Conservation (phyloP, 106 monocot species). For the Acanthochlamys bracteata region DNA sequence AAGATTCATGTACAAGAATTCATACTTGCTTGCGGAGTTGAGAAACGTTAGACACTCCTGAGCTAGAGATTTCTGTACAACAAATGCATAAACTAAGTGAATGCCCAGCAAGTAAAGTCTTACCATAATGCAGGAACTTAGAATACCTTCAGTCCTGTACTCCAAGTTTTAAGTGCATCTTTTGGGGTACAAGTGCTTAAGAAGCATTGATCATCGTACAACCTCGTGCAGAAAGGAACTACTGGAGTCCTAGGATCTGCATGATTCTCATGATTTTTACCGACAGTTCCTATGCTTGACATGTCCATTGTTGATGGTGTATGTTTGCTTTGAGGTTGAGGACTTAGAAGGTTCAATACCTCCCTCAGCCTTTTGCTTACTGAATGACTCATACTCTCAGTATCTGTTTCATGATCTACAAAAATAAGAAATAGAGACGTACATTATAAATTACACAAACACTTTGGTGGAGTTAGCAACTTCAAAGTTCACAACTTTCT, state of each 20-base stretch:
- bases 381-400: slow-evolving; percentile 4
- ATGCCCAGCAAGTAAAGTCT: too few species aligned
- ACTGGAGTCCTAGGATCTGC: slow-evolving; percentile 29
- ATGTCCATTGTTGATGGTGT: slow-evolving; percentile 8
- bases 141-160: slow-evolving; percentile 42
- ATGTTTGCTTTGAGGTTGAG: slow-evolving; percentile 10
- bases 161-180: slow-evolving; percentile 22
- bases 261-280: neutral
- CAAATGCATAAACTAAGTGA: neutral
- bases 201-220: slow-evolving; percentile 1
- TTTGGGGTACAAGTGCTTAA: slow-evolving; percentile 14
- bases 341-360: slow-evolving; percentile 32
- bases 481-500: too few species aligned
- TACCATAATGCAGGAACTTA: neutral
- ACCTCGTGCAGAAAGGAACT: slow-evolving; percentile 2
- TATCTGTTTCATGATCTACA: slow-evolving; percentile 14
- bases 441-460: too few species aligned
- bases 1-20: neutral
- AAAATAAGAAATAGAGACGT: neutral
- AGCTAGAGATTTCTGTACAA: slow-evolving; percentile 33
- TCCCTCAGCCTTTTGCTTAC: slow-evolving; percentile 33
- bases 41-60: slow-evolving; percentile 36
- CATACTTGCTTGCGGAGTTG: slow-evolving; percentile 54
- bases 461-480: too few species aligned
- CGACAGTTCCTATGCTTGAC: neutral